These are phyloP conservation scores for Pulicaria dysenterica DNA, from an alignment of 129 eudicot genomes.

Conservation along the genomic window DNA sequence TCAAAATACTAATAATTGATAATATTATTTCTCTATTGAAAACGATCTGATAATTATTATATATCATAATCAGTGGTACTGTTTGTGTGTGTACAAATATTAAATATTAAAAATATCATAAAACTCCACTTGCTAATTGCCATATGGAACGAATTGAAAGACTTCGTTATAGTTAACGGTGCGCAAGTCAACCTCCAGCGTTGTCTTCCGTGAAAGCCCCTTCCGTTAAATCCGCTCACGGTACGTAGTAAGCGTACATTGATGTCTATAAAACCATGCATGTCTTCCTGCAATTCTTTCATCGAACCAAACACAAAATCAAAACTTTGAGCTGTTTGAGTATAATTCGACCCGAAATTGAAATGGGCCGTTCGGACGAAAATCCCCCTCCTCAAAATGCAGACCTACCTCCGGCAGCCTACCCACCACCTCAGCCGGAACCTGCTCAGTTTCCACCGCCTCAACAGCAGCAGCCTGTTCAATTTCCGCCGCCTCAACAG, in stretches of 20 bases:
- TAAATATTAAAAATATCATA: too few species aligned
- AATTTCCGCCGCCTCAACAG: too few species aligned
- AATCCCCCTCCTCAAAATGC: conserved; percentile 6
- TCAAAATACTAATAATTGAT: too few species aligned
- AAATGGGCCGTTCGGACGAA: conserved; percentile 25
- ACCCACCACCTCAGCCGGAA: conserved; percentile 22
- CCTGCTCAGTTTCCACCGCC: too few species aligned
- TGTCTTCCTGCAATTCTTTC: not conserved
- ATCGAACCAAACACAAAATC: not conserved
- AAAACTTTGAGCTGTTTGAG: too few species aligned
- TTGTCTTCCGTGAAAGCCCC: not conserved
- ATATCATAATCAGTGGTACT: too few species aligned
- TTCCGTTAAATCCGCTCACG: too few species aligned
- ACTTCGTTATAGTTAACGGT: conserved; percentile 7
- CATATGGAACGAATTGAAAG: not conserved
- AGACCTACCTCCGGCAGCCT: conserved; percentile 22
- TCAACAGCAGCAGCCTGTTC: too few species aligned
- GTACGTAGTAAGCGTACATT: not conserved
- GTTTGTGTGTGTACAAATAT: too few species aligned
- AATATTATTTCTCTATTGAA: too few species aligned
- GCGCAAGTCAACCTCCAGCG: conserved; percentile 12
- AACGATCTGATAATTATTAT: too few species aligned
- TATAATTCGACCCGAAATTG: not conserved
- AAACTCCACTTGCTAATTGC: conserved; percentile 20
- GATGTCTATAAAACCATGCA: conserved; percentile 10